These are phyloP conservation scores for Teratosphaeria zuluensis DNA, from an alignment of 2,329 filamentous ascomycete genomes.

Conservation along the genomic window DNA sequence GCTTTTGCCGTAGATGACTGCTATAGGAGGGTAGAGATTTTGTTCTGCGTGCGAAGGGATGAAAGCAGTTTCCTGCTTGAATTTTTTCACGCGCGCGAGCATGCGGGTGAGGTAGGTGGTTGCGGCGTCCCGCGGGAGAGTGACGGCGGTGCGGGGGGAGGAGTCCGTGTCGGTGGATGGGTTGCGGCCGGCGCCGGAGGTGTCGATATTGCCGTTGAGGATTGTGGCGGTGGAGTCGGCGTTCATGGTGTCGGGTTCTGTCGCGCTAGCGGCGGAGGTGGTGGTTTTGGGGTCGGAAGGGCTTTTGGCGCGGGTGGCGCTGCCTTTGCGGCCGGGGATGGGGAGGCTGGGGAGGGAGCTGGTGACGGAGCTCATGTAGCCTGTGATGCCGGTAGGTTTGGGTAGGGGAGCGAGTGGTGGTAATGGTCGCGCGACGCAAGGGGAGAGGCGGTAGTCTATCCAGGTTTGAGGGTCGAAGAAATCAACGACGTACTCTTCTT, in stretches of 20 bases:
- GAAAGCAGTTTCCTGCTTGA: conserved; percentile 66
- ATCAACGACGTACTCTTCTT: conserved; percentile 70
- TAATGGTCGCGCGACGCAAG: conserved; percentile 61
- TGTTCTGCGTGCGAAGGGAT: conserved; percentile 45
- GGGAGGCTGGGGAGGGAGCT: conserved; percentile 32
- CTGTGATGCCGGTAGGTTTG: conserved; percentile 31
- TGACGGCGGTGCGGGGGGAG: conserved; percentile 32
- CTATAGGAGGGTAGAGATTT: conserved; percentile 75
- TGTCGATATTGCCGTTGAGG: conserved; percentile 36
- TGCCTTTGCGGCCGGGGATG: conserved; percentile 17
- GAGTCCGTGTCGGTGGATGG: conserved; percentile 5
- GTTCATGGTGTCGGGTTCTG: conserved; percentile 17
- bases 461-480: conserved; percentile 75
- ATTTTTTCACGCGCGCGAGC: conserved; percentile 59
- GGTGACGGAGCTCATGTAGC: conserved; percentile 36
- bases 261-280: conserved; percentile 15
- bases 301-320: conserved; percentile 8
- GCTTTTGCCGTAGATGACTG: conserved; percentile 77
- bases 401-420: conserved; percentile 40
- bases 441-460: conserved; percentile 68
- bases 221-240: conserved; percentile 28
- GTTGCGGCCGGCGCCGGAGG: conserved; percentile 12
- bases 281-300: conserved; percentile 7
- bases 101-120: conserved; percentile 65
- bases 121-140: conserved; percentile 46